Evolutionary conservation across 441 rosid genomes (phyloP).

Genomic region (Syzygium syzygioides): DNA sequence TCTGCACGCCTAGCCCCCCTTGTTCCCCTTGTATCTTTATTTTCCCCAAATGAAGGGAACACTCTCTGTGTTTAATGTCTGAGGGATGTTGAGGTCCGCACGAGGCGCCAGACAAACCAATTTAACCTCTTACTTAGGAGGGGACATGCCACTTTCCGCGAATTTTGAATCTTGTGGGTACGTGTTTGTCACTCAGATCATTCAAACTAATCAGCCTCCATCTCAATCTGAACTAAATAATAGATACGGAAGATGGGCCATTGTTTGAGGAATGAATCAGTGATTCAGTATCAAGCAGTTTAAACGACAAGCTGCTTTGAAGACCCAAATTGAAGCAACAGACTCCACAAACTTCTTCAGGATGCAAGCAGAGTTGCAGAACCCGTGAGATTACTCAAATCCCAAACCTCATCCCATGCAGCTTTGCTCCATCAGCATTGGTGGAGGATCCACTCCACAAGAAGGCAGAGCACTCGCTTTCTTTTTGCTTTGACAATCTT

Average conservation of each 20-base stretch:
- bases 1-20: too few species aligned
- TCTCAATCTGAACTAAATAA: neutral
- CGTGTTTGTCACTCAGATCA: neutral
- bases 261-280: neutral
- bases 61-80: too few species aligned
- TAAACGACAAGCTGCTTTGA: neutral
- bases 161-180: too few species aligned
- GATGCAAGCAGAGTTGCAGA: neutral
- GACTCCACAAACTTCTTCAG: neutral
- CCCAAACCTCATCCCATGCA: neutral
- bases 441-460: too few species aligned
- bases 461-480: neutral
- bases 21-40: too few species aligned
- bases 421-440: neutral
- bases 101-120: too few species aligned
- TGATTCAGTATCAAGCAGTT: neutral
- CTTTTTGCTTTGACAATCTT: neutral
- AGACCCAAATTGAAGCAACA: neutral
- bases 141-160: too few species aligned
- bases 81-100: too few species aligned
- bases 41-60: too few species aligned
- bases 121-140: too few species aligned
- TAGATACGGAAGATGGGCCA: neutral
- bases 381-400: neutral
- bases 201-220: neutral